Evolutionary conservation across 1,284 basidiomycete genomes (phyloP).

Genomic region (Peniophora sp.): DNA sequence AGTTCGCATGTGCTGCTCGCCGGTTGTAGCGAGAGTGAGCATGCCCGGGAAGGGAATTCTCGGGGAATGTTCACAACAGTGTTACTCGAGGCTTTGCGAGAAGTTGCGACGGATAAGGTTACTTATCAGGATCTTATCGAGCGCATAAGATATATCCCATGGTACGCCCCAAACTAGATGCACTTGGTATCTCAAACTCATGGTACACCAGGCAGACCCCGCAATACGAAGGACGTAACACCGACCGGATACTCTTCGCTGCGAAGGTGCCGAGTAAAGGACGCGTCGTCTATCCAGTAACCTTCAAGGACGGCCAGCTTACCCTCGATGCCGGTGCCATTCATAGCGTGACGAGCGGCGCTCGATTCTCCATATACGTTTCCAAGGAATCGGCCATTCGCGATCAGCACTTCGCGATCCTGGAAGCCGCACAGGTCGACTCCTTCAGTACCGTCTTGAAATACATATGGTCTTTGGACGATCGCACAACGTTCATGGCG

Average conservation of each 20-base stretch:
- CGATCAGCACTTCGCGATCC: too few species aligned
- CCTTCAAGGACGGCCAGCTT: slow-evolving; percentile 1
- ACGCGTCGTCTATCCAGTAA: slow-evolving; percentile 6
- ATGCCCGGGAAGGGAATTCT: slow-evolving; percentile 8
- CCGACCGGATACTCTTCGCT: slow-evolving; percentile 12
- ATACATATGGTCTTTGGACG: too few species aligned
- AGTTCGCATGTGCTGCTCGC: slow-evolving; percentile 16
- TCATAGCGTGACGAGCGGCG: slow-evolving; percentile 10
- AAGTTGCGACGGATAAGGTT: slow-evolving; percentile 4
- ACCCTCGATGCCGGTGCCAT: slow-evolving; percentile 11
- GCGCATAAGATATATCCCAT: slow-evolving; percentile 4
- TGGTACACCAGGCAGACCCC: slow-evolving; percentile 11
- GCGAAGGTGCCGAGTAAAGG: slow-evolving; percentile 5
- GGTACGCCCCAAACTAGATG: slow-evolving; percentile 1
- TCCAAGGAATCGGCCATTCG: background rate
- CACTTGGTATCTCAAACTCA: background rate
- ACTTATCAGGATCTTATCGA: slow-evolving; percentile 12
- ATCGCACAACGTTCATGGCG: too few species aligned
- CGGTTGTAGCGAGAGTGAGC: slow-evolving; percentile 11
- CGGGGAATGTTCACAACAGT: slow-evolving; percentile 12
- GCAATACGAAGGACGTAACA: slow-evolving; percentile 14
- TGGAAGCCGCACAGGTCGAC: too few species aligned
- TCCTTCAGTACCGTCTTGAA: too few species aligned
- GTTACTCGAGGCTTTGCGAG: slow-evolving; percentile 6
- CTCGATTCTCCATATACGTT: slow-evolving; percentile 7